phyloP scores from a whole-genome alignment of 306 rosid species.

The Castanea sativa region DNA sequence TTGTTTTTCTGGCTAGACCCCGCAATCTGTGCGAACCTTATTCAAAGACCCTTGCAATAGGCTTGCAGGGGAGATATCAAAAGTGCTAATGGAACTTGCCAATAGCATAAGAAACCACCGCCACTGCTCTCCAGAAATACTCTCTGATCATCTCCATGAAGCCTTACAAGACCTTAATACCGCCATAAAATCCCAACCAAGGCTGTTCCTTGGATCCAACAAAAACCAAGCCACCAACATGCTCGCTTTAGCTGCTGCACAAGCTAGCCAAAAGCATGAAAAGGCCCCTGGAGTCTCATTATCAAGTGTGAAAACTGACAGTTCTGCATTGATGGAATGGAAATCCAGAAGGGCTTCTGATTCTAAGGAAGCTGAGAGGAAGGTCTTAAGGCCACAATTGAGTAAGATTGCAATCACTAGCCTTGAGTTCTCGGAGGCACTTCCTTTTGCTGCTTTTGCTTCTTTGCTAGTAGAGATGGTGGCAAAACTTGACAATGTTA shows the following conservation, averaged over 20 bases:
- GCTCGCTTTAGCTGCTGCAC: constrained; percentile 68
- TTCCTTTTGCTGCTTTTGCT: constrained; percentile 95
- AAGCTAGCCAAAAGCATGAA: constrained; percentile 42
- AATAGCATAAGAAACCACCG: constrained; percentile 70
- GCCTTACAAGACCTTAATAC: constrained; percentile 82
- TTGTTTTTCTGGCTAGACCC: constrained; percentile 46
- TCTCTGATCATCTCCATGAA: constrained; percentile 89
- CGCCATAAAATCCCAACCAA: constrained; percentile 90
- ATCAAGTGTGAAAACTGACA: constrained; percentile 79
- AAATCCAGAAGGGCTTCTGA: constrained; percentile 46
- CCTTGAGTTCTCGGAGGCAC: constrained; percentile 96
- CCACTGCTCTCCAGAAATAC: constrained; percentile 88
- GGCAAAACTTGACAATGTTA: constrained; percentile 80
- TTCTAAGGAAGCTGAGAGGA: constrained; percentile 56
- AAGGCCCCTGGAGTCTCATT: constrained; percentile 43
- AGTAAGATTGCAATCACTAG: constrained; percentile 82
- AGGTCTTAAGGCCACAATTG: constrained; percentile 64
- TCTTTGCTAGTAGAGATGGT: constrained; percentile 90
- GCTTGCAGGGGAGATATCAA: constrained; percentile 72
- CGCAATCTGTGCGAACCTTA: constrained; percentile 63
- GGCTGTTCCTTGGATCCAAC: constrained; percentile 84
- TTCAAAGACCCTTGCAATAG: constrained; percentile 87
- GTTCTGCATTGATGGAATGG: constrained; percentile 74
- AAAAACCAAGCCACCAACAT: constrained; percentile 53
- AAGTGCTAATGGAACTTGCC: constrained; percentile 73